Evolutionary conservation across 2,329 filamentous ascomycete species (phyloP), one percentile per base, ranked within the genome.

Genomic region (Apiospora phragmitis): DNA sequence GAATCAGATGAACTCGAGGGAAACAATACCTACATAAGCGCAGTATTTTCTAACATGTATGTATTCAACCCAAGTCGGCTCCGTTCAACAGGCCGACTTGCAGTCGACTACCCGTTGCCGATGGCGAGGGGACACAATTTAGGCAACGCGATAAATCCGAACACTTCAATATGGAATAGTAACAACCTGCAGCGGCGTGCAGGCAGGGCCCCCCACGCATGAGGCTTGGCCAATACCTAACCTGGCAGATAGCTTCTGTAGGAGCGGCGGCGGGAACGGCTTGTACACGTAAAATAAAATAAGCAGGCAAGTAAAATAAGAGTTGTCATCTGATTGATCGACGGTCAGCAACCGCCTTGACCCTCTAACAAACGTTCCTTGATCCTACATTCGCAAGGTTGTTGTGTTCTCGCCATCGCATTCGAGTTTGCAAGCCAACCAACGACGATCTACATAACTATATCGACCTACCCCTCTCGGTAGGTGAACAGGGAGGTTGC

Each of bases 391-490:
- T 21, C 29, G 6, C 18, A 35, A 18, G n/a, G 47, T 49, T 14
- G 29, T 35, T 62, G n/a, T n/a, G n/a, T n/a, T n/a, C n/a, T n/a
- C 38, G 51, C 29, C 51, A 62, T 62, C 29, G 51, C 51, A 35
- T 35, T 62, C 51, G 29, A 62, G 51, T 62, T 49, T 35, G 29
- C 16, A 62, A 62, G 18, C 51, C 51, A 35, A 35, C 51, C 51
- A 62, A 62, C 32, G 29, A 62, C 29, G 51, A 62, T 62, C 29
- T 62, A n/a, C 51, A 35, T 62, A 14, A 16, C 18, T 29, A 62
- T 62, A 62, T 62, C 51, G 51, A 32, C 51, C 29, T 62, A 62
- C 51, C 51, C 51, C 51, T 62, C 29, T 62, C 51, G 51, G 51
- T 35, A 62, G 29, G 51, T n/a, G 12, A 29, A 62, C 29, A 62